These are phyloP conservation scores for Chrysochromulina tobinii DNA, from an alignment of 78 protist genomes.

Conservation along the genomic window DNA sequence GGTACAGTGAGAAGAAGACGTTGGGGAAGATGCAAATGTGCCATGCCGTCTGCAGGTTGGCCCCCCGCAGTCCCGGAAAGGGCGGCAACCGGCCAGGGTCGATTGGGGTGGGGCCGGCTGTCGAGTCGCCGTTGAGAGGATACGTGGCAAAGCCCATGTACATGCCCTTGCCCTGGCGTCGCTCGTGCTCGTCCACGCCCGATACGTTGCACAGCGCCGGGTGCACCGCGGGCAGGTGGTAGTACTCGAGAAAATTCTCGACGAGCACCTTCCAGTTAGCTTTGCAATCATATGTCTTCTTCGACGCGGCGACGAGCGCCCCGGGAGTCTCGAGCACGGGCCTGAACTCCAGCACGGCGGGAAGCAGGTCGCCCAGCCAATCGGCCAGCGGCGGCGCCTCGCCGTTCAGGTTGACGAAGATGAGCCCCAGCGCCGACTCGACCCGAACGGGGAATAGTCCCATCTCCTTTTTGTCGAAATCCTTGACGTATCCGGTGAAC, in stretches of 20 bases:
- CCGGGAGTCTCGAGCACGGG: neutral
- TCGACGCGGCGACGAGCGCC: neutral
- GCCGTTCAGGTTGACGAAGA: neutral
- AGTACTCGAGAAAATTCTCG: conserved; percentile 14
- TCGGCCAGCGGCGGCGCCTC: conserved; percentile 10
- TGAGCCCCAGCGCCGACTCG: neutral
- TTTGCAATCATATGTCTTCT: neutral
- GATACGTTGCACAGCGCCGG: neutral
- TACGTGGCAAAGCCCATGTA: neutral
- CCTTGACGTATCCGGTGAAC: neutral
- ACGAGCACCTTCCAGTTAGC: conserved; percentile 6
- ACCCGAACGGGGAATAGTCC: neutral
- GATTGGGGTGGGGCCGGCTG: neutral
- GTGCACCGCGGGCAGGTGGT: conserved; percentile 22
- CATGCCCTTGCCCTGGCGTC: conserved; percentile 10
- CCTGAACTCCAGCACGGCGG: neutral
- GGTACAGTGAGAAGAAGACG: neutral
- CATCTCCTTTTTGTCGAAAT: neutral
- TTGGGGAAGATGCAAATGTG: conserved; percentile 3
- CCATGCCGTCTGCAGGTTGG: neutral
- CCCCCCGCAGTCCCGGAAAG: neutral
- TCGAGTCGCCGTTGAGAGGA: neutral
- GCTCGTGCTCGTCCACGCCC: neutral
- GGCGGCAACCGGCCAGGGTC: neutral
- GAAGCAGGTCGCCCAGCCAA: neutral